Evolutionary conservation across 345 rosid species (phyloP), one percentile per base, ranked within the genome.

Genomic region (Lenwebbia sp.): DNA sequence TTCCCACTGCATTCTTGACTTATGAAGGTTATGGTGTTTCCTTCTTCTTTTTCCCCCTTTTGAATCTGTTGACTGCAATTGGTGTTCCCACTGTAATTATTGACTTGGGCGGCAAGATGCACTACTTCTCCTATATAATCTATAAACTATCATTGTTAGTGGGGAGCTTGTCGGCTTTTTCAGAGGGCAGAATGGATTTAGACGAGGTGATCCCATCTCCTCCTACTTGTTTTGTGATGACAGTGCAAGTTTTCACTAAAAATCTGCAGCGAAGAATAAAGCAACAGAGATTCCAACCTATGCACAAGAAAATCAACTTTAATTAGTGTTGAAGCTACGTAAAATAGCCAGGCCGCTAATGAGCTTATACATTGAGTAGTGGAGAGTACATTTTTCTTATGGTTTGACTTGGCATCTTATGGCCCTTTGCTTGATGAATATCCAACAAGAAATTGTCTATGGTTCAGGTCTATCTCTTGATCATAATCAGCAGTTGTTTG

Each of bases 61-160:
- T 22, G 4, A 55, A 54, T 55, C 58, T 7, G 12, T 22, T 22
- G 58, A 55, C 58, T 9, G 12, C 58, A 55, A 54, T 22, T 22
- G 58, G 26, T 55, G 25, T 55, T 9, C 58, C 26, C 58, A 55
- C 12, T 22, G 12, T 7, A 54, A 21, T 3, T 54, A 25, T 54
- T 19, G 57, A 21, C 25, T 54, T 21, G 57, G 57, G 56, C 8
- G 4, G 56, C 19, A 19, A 19, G 4, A 54, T 6, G 56, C 56
- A 54, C 17, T 54, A 19, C 10, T 17, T 0, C 55, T 54, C 23
- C 7, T 25, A n/a, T 9, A 25, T 57, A 25, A 14, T 57, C 7
- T 26, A 57, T 25, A 26, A 57, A 10, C n/a, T n/a, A n/a, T n/a
- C n/a, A n/a, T n/a, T 57, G 30, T 12, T 0, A 57, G 17, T 0